Percentiles rank a stretch among this genome's conserved stretches.
Conservation (phyloP, 805 yeast genomes). For the Cyberlindnera galapagoensis region DNA sequence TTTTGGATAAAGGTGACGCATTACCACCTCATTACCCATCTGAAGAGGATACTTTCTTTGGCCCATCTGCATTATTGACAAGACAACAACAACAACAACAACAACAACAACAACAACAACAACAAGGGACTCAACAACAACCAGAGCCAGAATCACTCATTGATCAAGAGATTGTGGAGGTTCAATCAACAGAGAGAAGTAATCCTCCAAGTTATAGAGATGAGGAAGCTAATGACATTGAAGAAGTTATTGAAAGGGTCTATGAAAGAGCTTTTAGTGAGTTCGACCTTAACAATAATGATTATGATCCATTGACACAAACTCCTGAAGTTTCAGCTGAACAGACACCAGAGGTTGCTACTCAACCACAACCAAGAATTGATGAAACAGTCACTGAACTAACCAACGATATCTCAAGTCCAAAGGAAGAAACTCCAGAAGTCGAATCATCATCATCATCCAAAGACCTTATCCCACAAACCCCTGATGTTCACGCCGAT, state of each 20-base stretch:
- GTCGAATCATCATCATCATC: no score
- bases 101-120: background rate
- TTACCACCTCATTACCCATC: slow-evolving; percentile 66
- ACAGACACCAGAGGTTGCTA: no score
- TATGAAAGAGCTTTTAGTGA: slow-evolving; percentile 30
- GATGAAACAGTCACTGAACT: no score
- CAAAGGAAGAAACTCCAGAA: no score
- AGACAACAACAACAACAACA: background rate
- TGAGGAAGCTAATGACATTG: slow-evolving; percentile 11
- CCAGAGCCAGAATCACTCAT: background rate
- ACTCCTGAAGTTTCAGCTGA: no score
- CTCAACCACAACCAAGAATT: no score
- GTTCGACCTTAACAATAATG: slow-evolving; percentile 27
- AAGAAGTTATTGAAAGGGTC: slow-evolving; percentile 14
- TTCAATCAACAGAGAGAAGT: slow-evolving; percentile 8
- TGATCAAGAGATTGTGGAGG: slow-evolving; percentile 1
- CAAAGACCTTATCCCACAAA: no score
- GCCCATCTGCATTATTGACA: slow-evolving; percentile 27
- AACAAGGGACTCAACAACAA: background rate
- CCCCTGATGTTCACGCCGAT: no score
- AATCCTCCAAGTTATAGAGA: slow-evolving; percentile 23
- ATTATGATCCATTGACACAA: slow-evolving; percentile 9
- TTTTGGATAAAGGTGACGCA: slow-evolving; percentile 66
- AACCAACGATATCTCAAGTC: no score
- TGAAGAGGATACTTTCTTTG: slow-evolving; percentile 58